Evolutionary conservation across 2,329 filamentous ascomycete species (phyloP).

Genomic region (Phyllosticta citribraziliensis): DNA sequence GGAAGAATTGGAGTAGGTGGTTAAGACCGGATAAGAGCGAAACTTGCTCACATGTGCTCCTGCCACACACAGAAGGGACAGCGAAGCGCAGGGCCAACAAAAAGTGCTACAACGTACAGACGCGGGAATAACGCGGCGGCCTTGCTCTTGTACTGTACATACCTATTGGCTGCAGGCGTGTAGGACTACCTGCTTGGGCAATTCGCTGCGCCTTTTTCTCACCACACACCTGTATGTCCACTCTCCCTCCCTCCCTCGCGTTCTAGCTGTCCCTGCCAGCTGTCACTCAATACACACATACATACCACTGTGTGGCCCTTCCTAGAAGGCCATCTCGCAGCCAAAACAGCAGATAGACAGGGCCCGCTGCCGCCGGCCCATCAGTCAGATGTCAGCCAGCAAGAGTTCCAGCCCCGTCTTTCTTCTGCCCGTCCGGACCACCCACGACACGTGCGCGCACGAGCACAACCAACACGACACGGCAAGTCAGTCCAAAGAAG

Average conservation of each 20-base stretch:
- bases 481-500: too few species aligned
- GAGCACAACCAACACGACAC: too few species aligned
- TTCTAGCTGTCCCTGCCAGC: not conserved
- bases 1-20: too few species aligned
- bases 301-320: too few species aligned
- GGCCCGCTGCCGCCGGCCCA: not conserved
- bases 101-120: not conserved
- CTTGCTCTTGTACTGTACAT: not conserved
- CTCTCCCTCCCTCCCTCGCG: not conserved
- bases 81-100: too few species aligned
- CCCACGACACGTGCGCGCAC: not conserved
- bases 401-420: not conserved
- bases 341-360: not conserved
- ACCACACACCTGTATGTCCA: not conserved
- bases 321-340: not conserved
- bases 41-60: too few species aligned
- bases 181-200: not conserved
- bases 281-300: too few species aligned
- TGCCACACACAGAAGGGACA: too few species aligned
- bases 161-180: not conserved
- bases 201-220: not conserved
- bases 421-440: not conserved
- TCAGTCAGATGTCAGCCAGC: not conserved
- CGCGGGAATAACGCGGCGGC: not conserved
- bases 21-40: too few species aligned